Base-by-base conservation (phyloP, 805 yeast genomes). In the Yarrowia alimentaria region DNA sequence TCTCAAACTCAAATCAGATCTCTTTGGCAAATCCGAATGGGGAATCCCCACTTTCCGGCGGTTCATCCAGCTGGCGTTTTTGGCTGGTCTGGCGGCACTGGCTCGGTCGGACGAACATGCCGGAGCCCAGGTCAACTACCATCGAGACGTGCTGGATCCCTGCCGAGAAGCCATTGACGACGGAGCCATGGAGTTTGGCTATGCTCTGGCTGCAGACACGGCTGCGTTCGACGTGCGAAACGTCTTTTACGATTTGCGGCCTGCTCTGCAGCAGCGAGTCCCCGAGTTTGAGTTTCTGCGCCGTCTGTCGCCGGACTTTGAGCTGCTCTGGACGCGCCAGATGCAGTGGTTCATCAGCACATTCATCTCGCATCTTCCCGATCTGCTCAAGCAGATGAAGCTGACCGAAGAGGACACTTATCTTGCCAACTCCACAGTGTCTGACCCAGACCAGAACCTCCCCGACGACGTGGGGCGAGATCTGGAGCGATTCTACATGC, bases 401-500 rank as follows among this genome's bases (percentile, higher is more conserved):
- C 54, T 60, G 25, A 58, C 59, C 28, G 74, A 71, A 45, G 74
- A 70, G 47, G 72, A 68, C 37, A 56, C 60, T 35, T 57, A 58
- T 24, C 53, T 64, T n/a, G 64, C 65, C 5, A 52, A 60, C 37
- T 47, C 42, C 12, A 20, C 37, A 26, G 32, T 31, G 16, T 57
- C 55, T 12, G 60, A 56, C 22, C 57, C 56, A 12, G 57, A 56
- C 13, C 64, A 57, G 10, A 54, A 58, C 9, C 51, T 54, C 3
- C 80, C 74, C 48, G 73, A 85, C 14, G 75, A 87, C 1, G 79
- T 83, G 19, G 80, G 82, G 58, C 86, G 91, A 0, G 97, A 93
- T 56, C 68, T 93, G 29, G 99, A 93, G 64, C 73, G 96, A 55
- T 86, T 91, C 60, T 90, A 87, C 61, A 62, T 90, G 56, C 75